These are phyloP conservation scores for Chloropicon primus DNA, from an alignment of 139 green algal species.

Conservation along the genomic window DNA sequence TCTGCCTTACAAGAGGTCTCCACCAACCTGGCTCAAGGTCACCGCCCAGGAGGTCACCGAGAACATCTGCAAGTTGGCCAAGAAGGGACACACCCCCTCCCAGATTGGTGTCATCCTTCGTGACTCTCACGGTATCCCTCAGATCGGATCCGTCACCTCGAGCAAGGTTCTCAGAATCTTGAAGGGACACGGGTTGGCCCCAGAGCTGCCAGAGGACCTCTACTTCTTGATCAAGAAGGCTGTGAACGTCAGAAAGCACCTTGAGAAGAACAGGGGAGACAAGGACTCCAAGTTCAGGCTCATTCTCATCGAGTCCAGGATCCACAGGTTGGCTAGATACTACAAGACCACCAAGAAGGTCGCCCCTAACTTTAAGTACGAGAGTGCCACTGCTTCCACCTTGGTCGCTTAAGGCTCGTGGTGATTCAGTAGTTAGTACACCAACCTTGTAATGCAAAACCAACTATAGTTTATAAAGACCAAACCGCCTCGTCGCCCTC, in stretches of 20 bases:
- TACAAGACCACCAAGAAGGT: constrained; percentile 79
- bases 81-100: constrained; percentile 94
- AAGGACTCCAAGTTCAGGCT: constrained; percentile 68
- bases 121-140: constrained; percentile 84
- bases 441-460: no score
- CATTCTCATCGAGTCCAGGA: constrained; percentile 77
- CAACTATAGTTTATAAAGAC: no score
- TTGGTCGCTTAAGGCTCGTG: constrained; percentile 55
- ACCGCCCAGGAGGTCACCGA: constrained; percentile 56
- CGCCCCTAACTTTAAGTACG: constrained; percentile 86
- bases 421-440: no score
- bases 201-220: constrained; percentile 96
- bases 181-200: constrained; percentile 76
- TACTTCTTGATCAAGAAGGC: constrained; percentile 99
- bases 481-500: no score
- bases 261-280: constrained; percentile 95
- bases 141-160: constrained; percentile 73
- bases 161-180: constrained; percentile 96
- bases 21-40: constrained; percentile 79
- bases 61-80: constrained; percentile 89
- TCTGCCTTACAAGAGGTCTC: constrained; percentile 84
- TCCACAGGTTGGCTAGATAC: constrained; percentile 97
- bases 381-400: constrained; percentile 82
- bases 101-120: constrained; percentile 94
- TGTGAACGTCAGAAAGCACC: constrained; percentile 92